phyloP scores from a whole-genome alignment of 768 basidiomycete species.

The Russula sp. region DNA sequence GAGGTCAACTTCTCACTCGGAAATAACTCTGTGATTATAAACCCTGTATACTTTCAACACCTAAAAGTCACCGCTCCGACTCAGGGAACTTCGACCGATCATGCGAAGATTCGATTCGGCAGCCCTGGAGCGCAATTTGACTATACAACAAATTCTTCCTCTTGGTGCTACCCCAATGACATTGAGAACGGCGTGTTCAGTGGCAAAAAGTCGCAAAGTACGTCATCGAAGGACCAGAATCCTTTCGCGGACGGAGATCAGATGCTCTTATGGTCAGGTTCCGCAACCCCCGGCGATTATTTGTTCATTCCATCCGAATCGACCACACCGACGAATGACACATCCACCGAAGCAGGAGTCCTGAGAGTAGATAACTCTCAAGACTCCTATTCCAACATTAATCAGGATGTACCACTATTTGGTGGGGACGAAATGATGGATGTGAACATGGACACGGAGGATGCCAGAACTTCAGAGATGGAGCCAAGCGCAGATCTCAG shows the following conservation, averaged over 20 bases:
- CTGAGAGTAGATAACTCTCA: not conserved
- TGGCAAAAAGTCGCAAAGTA: not conserved
- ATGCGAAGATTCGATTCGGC: not conserved
- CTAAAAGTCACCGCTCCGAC: not conserved
- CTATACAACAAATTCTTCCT: not conserved
- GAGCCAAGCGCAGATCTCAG: not conserved
- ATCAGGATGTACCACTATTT: too few relatives aligned
- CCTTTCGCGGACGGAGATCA: not conserved
- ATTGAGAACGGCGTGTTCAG: not conserved
- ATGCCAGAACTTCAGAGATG: not conserved
- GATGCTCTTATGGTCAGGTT: not conserved
- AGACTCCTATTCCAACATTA: not conserved
- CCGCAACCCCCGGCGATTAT: not conserved
- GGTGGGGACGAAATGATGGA: not conserved
- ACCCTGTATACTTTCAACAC: not conserved
- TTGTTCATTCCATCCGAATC: not conserved
- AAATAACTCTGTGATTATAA: slow-evolving; percentile 10
- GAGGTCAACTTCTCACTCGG: not conserved
- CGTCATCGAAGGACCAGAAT: not conserved
- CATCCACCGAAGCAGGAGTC: not conserved
- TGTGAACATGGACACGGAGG: not conserved
- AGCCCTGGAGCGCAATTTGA: not conserved
- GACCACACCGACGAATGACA: not conserved
- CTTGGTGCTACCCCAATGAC: not conserved
- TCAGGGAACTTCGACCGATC: not conserved